Percentiles rank a stretch among this genome's conserved stretches.
Conservation (phyloP, 331 rosid genomes). For the Malus hybrid region DNA sequence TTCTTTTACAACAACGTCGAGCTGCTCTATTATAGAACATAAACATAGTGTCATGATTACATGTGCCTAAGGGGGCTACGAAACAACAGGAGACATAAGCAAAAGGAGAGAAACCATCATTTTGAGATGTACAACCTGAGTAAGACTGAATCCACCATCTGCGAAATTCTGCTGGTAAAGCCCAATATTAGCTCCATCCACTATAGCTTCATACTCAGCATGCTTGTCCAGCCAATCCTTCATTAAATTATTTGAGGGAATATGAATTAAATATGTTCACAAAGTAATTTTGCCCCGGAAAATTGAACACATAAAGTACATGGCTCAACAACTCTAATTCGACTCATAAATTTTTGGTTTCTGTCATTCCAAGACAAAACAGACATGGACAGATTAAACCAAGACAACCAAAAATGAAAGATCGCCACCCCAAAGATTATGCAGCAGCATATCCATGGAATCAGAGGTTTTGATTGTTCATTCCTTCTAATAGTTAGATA, state of each 20-base stretch:
- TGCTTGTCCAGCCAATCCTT: constrained; percentile 71
- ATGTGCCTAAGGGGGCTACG: background rate
- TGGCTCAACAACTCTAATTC: background rate
- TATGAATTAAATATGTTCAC: background rate
- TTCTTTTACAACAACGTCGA: constrained; percentile 74
- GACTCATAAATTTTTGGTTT: background rate
- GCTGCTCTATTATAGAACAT: constrained; percentile 48
- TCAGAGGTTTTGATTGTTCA: background rate
- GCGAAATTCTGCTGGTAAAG: constrained; percentile 95
- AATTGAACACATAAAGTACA: background rate
- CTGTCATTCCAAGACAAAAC: background rate
- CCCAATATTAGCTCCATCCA: constrained; percentile 90
- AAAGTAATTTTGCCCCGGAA: background rate
- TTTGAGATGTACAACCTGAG: constrained; percentile 56
- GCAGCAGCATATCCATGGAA: background rate
- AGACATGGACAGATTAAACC: background rate
- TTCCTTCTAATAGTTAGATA: background rate
- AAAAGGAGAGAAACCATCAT: background rate
- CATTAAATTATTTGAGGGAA: background rate
- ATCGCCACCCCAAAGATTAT: background rate
- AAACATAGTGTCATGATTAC: constrained; percentile 17
- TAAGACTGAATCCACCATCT: constrained; percentile 74
- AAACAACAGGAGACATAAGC: background rate
- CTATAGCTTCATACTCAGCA: constrained; percentile 53
- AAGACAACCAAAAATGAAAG: background rate